Evolutionary conservation across 805 yeast genomes (phyloP), one percentile per base, ranked within the genome.

Genomic region (Candida gorgasii): DNA sequence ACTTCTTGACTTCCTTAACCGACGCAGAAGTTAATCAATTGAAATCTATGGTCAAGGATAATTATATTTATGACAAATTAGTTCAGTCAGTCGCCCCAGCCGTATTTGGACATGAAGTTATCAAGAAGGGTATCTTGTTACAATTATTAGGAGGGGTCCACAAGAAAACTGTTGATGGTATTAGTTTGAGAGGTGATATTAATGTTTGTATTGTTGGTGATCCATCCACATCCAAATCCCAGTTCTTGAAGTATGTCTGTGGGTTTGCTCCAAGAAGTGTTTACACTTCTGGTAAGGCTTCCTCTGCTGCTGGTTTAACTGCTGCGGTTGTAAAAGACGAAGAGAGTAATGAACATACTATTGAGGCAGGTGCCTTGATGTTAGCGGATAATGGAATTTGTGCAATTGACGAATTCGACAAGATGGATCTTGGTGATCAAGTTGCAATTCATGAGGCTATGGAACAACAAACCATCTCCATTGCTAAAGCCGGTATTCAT

Each of bases 371-470:
- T 61, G 99, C 99, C 2, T 72, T 93, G 44, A 93, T 93, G 97
- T 74, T 93, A 50, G 98, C 99, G 1, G 99, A 93, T 67, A 93
- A 92, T 59, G 99, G 99, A 48, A 87, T 93, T 47, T 93, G 99
- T 76, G 95, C 97, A 55, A 93, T 93, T 63, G 99, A 93, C 63
- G 99, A 93, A 69, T 93, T 93, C 55, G 99, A 93, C 62, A 93
- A 93, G 71, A 93, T 93, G 99, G 97, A 92, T 63, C 65, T 90
- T 32, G 67, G 82, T 1, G 98, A 93, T 66, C 98, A 93, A 67
- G 98, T 93, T 42, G 98, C 98, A 3, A 92, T 93, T 69, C 99
- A 93, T 69, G 99, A 93, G 70, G 99, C 98, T 17, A 93, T 93
- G 99, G 99, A 93, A 75, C 99, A 93, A 68, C 99, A 93, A 65